These are phyloP conservation scores for Aureobasidium sp. DNA, from an alignment of 2,329 filamentous ascomycete species.

Conservation along the genomic window DNA sequence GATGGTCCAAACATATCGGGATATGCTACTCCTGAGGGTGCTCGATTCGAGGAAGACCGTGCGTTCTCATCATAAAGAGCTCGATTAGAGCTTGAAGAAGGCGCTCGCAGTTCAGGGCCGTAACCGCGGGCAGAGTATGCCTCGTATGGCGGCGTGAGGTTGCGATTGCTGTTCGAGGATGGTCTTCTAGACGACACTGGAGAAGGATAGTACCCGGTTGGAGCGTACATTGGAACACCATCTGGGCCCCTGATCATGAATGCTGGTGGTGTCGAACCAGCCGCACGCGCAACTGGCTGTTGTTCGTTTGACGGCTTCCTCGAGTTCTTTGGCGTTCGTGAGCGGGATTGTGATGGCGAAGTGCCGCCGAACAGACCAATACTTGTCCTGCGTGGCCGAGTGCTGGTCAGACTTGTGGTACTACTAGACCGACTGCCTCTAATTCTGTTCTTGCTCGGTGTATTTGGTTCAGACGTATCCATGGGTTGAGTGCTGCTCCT, in stretches of 20 bases:
- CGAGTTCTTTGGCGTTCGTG: conserved; percentile 23
- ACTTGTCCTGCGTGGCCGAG: conserved; percentile 28
- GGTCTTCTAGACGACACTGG: conserved; percentile 16
- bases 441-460: conserved; percentile 22
- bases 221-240: conserved; percentile 37
- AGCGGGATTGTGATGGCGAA: conserved; percentile 23
- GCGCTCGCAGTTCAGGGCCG: conserved; percentile 21
- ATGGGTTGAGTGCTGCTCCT: conserved; percentile 34
- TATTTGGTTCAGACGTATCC: conserved; percentile 18
- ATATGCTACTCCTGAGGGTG: conserved; percentile 27
- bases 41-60: conserved; percentile 33
- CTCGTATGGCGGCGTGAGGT: conserved; percentile 25
- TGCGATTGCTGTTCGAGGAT: conserved; percentile 25
- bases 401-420: conserved; percentile 27
- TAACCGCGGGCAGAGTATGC: conserved; percentile 13
- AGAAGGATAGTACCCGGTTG: conserved; percentile 23
- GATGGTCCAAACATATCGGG: conserved; percentile 30
- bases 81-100: conserved; percentile 32
- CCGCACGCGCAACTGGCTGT: conserved; percentile 20
- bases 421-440: conserved; percentile 28
- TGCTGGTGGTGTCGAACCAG: conserved; percentile 27
- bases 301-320: conserved; percentile 22
- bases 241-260: conserved; percentile 42
- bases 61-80: conserved; percentile 26
- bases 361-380: conserved; percentile 25